These are phyloP conservation scores for Dactylella cylindrospora DNA, from an alignment of 2,329 filamentous ascomycete genomes.

Conservation along the genomic window DNA sequence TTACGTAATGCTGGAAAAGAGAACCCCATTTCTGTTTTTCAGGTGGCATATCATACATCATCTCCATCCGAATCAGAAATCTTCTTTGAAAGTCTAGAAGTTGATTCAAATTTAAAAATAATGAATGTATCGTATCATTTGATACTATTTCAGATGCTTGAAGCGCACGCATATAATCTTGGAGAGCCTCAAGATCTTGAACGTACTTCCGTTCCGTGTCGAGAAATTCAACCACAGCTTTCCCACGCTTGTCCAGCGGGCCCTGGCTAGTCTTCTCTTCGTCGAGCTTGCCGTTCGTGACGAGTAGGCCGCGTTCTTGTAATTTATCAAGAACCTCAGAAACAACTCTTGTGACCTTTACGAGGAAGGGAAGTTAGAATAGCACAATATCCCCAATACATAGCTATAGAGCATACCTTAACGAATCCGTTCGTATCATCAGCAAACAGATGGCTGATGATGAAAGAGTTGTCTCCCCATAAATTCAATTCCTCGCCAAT, in stretches of 20 bases:
- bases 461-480: constrained; percentile 79
- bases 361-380: constrained; percentile 1
- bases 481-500: constrained; percentile 82
- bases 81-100: constrained; percentile 93
- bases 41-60: constrained; percentile 80
- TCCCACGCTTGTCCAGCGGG: constrained; percentile 72
- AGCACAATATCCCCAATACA: not conserved
- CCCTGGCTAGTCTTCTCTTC: constrained; percentile 57
- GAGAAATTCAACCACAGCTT: constrained; percentile 87
- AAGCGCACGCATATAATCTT: constrained; percentile 84
- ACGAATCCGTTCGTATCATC: constrained; percentile 97
- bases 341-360: constrained; percentile 80
- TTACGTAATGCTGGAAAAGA: constrained; percentile 75
- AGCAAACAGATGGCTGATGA: constrained; percentile 85
- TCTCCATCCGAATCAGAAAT: constrained; percentile 93
- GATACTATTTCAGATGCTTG: constrained; percentile 85
- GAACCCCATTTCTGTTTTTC: constrained; percentile 86
- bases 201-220: constrained; percentile 97
- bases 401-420: constrained; percentile 62
- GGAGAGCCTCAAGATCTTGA: constrained; percentile 90
- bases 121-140: constrained; percentile 87
- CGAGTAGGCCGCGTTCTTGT: constrained; percentile 73
- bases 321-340: constrained; percentile 88
- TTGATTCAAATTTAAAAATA: constrained; percentile 93
- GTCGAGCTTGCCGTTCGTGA: constrained; percentile 62